Evolutionary conservation across 2,329 filamentous ascomycete species (phyloP), one percentile per base, ranked within the genome.

Genomic region (Aspergillus novoparasiticus): DNA sequence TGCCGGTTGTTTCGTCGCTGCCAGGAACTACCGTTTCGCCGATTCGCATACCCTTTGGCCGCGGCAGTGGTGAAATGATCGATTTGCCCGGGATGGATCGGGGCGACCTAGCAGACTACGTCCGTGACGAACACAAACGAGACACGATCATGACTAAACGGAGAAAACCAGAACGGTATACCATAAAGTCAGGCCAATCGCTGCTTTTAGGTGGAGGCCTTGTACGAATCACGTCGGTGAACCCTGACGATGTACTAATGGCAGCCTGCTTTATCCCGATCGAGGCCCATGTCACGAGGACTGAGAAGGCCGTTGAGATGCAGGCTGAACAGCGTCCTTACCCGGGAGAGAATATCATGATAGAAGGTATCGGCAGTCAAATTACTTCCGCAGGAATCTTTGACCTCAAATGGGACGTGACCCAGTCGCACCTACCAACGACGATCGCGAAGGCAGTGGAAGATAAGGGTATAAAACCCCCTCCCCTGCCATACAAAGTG

Each of bases 1-100:
- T 98, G 86, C 94, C 94, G 1, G 80, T 96, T 12, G 90, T 97
- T 1, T 97, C 93, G 0, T 86, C 91, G 5, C 84, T 97, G 3
- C 92, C 95, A 0, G 95, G 96, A 11, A 99, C 95, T 0, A 99
- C 95, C 1, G 95, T 94, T 2, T 96, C 93, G 0, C 95, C 95
- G 0, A 98, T 99, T 69, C 90, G 95, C 32, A 88, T 98, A 21
- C 93, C 93, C 0, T 99, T 95, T 73, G 94, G 94, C 53, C 88
- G 87, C 64, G 90, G 91, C 28, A 90, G 88, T 72, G 95, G 95
- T 61, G 96, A 99, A 76, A 84, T 99, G 39, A 92, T 99, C 71
- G 95, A 99, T 75, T 84, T 99, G 16, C 95, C 95, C 0, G 95
- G 95, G 0, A 82, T 99, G 39, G 86, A 89, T 10, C 89, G 95